These are phyloP conservation scores for Clonostachys solani DNA, from an alignment of 2,329 filamentous ascomycete genomes.

Conservation along the genomic window DNA sequence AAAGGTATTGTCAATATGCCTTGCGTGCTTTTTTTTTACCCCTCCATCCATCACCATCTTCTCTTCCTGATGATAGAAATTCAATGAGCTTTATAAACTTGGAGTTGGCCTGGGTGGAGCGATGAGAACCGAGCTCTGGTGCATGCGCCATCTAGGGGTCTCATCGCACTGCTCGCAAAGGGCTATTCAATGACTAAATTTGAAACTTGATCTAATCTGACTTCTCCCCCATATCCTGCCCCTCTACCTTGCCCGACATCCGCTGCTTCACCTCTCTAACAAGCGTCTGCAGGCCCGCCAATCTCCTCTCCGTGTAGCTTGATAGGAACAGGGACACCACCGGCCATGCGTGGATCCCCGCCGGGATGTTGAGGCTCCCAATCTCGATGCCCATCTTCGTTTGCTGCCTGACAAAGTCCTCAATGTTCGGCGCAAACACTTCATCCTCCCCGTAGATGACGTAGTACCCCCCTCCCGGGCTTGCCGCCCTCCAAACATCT, in stretches of 20 bases:
- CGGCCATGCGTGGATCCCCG: conserved; percentile 78
- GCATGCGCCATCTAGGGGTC: neutral
- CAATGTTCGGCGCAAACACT: conserved; percentile 69
- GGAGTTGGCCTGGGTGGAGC: conserved; percentile 1
- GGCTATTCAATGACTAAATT: neutral
- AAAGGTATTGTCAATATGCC: too few species aligned
- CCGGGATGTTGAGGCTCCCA: conserved; percentile 55
- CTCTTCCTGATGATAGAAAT: too few species aligned
- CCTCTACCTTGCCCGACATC: conserved; percentile 5
- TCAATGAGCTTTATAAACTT: conserved; percentile 3
- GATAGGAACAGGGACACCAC: conserved; percentile 61
- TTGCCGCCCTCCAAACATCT: conserved; percentile 62
- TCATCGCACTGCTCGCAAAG: neutral
- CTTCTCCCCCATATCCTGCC: conserved; percentile 6
- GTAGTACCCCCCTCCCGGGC: conserved; percentile 62
- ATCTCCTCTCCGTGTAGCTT: conserved; percentile 39
- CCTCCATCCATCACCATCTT: too few species aligned
- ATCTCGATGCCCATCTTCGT: conserved; percentile 48
- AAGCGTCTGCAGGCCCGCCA: conserved; percentile 44
- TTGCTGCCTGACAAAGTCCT: conserved; percentile 52
- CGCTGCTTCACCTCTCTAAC: conserved; percentile 29
- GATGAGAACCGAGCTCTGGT: conserved; percentile 4
- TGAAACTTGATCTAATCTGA: conserved; percentile 8
- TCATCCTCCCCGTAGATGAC: conserved; percentile 74
- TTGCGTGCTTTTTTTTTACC: too few species aligned